Percentiles rank a stretch among this genome's conserved stretches.
These are phyloP conservation scores for Lactifluus pinguis DNA, from an alignment of 768 basidiomycete genomes.

Conservation along the genomic window DNA sequence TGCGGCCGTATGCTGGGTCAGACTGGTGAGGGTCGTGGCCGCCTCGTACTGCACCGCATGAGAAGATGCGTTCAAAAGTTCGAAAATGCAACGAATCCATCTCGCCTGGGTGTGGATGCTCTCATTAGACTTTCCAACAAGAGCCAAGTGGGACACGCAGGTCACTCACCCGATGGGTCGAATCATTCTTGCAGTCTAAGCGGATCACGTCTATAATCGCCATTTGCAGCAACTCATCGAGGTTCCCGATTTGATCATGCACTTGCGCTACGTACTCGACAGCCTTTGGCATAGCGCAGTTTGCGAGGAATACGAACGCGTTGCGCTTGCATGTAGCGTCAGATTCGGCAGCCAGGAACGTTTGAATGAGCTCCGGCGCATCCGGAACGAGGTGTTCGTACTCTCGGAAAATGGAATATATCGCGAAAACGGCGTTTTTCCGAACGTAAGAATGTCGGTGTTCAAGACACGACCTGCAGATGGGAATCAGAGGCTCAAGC, in stretches of 20 bases:
- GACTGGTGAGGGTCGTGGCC: conserved; percentile 84
- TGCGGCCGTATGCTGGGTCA: conserved; percentile 93
- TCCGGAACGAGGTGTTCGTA: conserved; percentile 95
- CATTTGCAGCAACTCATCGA: conserved; percentile 95
- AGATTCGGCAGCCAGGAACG: conserved; percentile 91
- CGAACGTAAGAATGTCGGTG: conserved; percentile 97
- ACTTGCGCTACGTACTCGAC: conserved; percentile 85
- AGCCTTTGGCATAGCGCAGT: conserved; percentile 80
- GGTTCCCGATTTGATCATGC: conserved; percentile 68
- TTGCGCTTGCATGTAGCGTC: conserved; percentile 97
- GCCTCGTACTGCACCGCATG: conserved; percentile 98
- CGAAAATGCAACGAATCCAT: conserved; percentile 90
- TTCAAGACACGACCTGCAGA: conserved; percentile 87
- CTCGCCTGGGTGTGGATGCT: conserved; percentile 46
- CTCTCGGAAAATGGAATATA: conserved; percentile 89
- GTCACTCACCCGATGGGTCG: conserved; percentile 63
- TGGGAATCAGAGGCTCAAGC: conserved; percentile 91
- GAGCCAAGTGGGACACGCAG: conserved; percentile 23
- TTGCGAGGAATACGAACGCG: conserved; percentile 89
- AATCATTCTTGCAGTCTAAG: conserved; percentile 80
- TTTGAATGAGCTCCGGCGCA: conserved; percentile 90
- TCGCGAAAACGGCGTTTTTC: conserved; percentile 96
- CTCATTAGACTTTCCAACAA: neutral
- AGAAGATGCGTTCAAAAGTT: conserved; percentile 80
- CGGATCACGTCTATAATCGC: conserved; percentile 90